Evolutionary conservation across 352 stramenopile genomes (phyloP).

Genomic region (Blastocystis sp.): DNA sequence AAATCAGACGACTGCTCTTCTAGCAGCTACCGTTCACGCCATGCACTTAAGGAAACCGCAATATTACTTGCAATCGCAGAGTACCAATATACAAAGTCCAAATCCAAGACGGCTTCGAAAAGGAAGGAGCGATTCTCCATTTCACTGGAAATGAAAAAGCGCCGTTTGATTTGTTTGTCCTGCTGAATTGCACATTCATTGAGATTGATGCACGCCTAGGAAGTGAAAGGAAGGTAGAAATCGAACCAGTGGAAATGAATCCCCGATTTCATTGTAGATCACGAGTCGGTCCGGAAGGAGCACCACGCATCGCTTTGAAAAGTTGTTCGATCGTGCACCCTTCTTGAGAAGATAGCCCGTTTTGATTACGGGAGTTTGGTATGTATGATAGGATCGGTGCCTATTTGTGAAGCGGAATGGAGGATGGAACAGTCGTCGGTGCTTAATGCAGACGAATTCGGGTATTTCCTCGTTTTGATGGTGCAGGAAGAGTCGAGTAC

Average conservation of each 20-base stretch:
- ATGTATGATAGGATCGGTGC: slow-evolving; percentile 10
- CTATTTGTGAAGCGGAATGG: not conserved
- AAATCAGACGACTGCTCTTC: slow-evolving; percentile 24
- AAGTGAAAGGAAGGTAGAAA: not conserved
- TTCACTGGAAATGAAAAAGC: slow-evolving; percentile 28
- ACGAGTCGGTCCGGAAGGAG: slow-evolving; percentile 63
- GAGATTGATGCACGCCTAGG: slow-evolving; percentile 23
- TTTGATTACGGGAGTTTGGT: slow-evolving; percentile 23
- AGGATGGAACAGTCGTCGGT: slow-evolving; percentile 24
- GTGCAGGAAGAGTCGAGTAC: slow-evolving; percentile 10
- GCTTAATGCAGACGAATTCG: slow-evolving; percentile 50
- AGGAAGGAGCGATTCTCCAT: slow-evolving; percentile 35
- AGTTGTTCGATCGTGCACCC: slow-evolving; percentile 17
- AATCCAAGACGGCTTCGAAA: slow-evolving; percentile 49
- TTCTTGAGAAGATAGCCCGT: slow-evolving; percentile 51
- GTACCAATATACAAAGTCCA: slow-evolving; percentile 61
- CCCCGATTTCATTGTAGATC: slow-evolving; percentile 45
- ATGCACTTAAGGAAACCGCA: not conserved
- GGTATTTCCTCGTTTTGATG: not conserved
- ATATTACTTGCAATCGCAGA: slow-evolving; percentile 45
- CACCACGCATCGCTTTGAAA: slow-evolving; percentile 46
- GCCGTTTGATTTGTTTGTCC: slow-evolving; percentile 48
- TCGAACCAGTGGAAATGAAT: slow-evolving; percentile 25
- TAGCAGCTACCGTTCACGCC: slow-evolving; percentile 6
- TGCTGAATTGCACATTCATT: slow-evolving; percentile 15